Evolutionary conservation across 2,329 filamentous ascomycete species (phyloP), one percentile per base, ranked within the genome.

Genomic region (Mycogone perniciosa): DNA sequence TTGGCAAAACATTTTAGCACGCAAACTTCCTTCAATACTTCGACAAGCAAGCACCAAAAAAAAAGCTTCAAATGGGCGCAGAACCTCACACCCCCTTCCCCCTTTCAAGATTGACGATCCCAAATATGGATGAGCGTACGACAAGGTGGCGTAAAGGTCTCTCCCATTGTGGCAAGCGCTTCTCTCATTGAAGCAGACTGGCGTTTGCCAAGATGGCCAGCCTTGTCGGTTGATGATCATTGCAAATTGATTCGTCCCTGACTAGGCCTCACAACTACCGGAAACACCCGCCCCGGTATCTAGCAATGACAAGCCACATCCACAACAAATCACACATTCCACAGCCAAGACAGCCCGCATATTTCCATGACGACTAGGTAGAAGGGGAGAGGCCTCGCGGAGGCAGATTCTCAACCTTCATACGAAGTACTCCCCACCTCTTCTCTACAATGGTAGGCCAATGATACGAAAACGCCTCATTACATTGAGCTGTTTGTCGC

Each of bases 241-340:
- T 11, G 11, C 29, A 13, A 31, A 10, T 13, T 44, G 30, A 33
- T 44, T 44, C 42, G 42, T 27, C 20, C 42, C 31, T 31, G 42
- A 10, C 9, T 44, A 11, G 30, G n/a, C 42, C 30, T 41, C 8
- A 27, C 42, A 44, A 11, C 42, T 44, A 44, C 30, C 27, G 11
- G 27, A 42, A 26, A 20, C 40, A 30, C 29, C 40, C 40, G 27
- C 26, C 40, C 40, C n/a, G 3, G 6, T n/a, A 42, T 42, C 6
- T 13, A 31, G 42, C 42, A 6, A 33, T 20, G 13, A 20, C 13
- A 42, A 10, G 39, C 39, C 39, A 42, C 6, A 29, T 29, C 11
- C 7, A 11, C 7, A 3, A 11, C 3, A 35, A 35, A 35, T 13
- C 34, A 39, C 46, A 38, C 50, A 49, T 52, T 52, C 50, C 50